Conservation (phyloP, 2,329 filamentous ascomycete species). For the Elsinoe australis region DNA sequence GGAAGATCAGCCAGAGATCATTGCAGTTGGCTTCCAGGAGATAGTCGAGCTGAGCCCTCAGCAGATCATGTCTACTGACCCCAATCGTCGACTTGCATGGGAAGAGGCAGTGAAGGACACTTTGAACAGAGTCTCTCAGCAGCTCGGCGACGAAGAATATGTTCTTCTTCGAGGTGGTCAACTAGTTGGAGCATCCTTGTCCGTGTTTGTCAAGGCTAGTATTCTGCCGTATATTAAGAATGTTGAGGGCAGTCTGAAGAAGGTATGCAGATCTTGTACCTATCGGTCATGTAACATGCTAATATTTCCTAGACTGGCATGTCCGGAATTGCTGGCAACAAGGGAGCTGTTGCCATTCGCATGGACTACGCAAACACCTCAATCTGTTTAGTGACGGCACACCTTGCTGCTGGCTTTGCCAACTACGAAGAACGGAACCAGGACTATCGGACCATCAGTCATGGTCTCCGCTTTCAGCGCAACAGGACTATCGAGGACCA, state of each 20-base stretch:
- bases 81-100: constrained; percentile 75
- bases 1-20: constrained; percentile 68
- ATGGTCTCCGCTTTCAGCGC: constrained; percentile 81
- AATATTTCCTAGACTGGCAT: constrained; percentile 54
- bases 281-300: constrained; percentile 36
- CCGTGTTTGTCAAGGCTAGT: constrained; percentile 80
- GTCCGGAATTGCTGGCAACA: constrained; percentile 96
- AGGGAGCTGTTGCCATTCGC: constrained; percentile 91
- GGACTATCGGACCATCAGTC: constrained; percentile 82
- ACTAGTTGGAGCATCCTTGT: constrained; percentile 84
- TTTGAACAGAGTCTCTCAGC: constrained; percentile 63
- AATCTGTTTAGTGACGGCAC: constrained; percentile 91
- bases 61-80: constrained; percentile 98
- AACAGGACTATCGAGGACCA: constrained; percentile 90
- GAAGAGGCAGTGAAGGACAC: constrained; percentile 71
- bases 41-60: constrained; percentile 97
- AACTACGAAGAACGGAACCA: constrained; percentile 95
- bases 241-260: constrained; percentile 92
- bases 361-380: constrained; percentile 91
- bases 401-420: constrained; percentile 88
- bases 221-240: constrained; percentile 80
- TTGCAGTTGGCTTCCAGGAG: constrained; percentile 91
- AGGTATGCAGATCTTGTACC: constrained; percentile 38
- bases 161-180: constrained; percentile 86
- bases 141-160: constrained; percentile 65